These are phyloP conservation scores for Plasmodium malariae DNA, from an alignment of 169 alveolate genomes.

Conservation along the genomic window DNA sequence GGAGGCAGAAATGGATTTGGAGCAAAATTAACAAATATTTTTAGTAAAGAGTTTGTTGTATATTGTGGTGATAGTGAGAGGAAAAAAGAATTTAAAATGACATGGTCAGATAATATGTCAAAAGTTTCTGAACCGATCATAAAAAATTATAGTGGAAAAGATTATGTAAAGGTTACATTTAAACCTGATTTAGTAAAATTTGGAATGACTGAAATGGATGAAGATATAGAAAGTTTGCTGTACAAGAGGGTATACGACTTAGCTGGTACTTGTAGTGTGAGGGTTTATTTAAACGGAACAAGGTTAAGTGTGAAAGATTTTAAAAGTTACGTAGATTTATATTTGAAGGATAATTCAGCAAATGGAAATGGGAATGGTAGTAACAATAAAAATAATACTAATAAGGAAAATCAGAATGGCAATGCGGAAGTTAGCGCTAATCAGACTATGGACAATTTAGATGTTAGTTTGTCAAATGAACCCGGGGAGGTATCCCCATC, in stretches of 20 bases:
- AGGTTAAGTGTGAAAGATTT: constrained; percentile 93
- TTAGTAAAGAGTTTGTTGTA: constrained; percentile 95
- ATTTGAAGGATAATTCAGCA: constrained; percentile 80
- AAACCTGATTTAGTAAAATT: constrained; percentile 96
- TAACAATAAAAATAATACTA: background rate
- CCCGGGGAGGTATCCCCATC: constrained; percentile 5
- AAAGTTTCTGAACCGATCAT: constrained; percentile 89
- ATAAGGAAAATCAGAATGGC: background rate
- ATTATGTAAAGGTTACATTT: constrained; percentile 95
- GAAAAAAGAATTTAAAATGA: constrained; percentile 89
- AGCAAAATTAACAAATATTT: constrained; percentile 99
- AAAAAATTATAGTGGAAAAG: constrained; percentile 87
- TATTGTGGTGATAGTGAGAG: constrained; percentile 96
- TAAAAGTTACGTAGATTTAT: constrained; percentile 95
- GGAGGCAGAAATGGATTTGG: constrained; percentile 99
- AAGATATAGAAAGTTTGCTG: constrained; percentile 93
- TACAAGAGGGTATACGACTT: constrained; percentile 98
- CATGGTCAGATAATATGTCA: constrained; percentile 94
- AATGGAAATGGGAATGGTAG: constrained; percentile 2
- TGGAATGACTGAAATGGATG: constrained; percentile 92
- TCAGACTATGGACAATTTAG: constrained; percentile 7
- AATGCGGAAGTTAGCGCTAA: constrained; percentile 5
- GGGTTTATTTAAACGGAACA: constrained; percentile 95
- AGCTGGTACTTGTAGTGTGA: constrained; percentile 98
- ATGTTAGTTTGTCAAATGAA: constrained; percentile 12